Evolutionary conservation across 805 yeast genomes (phyloP).

Genomic region (Henningerozyma blattae): DNA sequence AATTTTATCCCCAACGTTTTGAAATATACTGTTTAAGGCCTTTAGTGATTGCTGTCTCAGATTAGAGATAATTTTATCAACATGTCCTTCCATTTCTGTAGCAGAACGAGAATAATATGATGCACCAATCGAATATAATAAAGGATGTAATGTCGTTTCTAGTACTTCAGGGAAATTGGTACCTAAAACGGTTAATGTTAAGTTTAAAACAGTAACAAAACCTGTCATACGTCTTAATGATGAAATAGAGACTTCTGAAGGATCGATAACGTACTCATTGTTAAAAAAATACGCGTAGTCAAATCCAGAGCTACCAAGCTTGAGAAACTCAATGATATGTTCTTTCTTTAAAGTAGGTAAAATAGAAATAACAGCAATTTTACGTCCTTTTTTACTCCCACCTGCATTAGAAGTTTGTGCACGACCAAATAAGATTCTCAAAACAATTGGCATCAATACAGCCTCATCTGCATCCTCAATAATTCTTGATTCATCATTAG

Average conservation of each 20-base stretch:
- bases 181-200: conserved; percentile 36
- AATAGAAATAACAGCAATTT: conserved; percentile 54
- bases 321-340: conserved; percentile 47
- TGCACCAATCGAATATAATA: conserved; percentile 40
- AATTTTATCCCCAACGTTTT: conserved; percentile 34
- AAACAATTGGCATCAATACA: conserved; percentile 54
- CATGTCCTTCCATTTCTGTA: conserved; percentile 8
- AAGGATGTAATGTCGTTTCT: conserved; percentile 40
- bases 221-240: conserved; percentile 46
- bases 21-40: conserved; percentile 46
- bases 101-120: conserved; percentile 25
- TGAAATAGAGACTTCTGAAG: conserved; percentile 18
- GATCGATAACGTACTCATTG: conserved; percentile 12
- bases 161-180: conserved; percentile 38
- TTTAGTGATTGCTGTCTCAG: conserved; percentile 60
- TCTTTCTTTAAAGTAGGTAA: conserved; percentile 44
- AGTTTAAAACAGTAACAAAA: conserved; percentile 35
- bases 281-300: conserved; percentile 27
- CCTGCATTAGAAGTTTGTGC: conserved; percentile 59
- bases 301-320: conserved; percentile 47
- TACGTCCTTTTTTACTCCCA: conserved; percentile 61
- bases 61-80: conserved; percentile 38
- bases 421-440: conserved; percentile 77
- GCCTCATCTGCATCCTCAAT: conserved; percentile 52
- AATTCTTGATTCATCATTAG: conserved; percentile 34